Conservation (phyloP, 2,329 filamentous ascomycete genomes). For the Rhynchosporium secalis region DNA sequence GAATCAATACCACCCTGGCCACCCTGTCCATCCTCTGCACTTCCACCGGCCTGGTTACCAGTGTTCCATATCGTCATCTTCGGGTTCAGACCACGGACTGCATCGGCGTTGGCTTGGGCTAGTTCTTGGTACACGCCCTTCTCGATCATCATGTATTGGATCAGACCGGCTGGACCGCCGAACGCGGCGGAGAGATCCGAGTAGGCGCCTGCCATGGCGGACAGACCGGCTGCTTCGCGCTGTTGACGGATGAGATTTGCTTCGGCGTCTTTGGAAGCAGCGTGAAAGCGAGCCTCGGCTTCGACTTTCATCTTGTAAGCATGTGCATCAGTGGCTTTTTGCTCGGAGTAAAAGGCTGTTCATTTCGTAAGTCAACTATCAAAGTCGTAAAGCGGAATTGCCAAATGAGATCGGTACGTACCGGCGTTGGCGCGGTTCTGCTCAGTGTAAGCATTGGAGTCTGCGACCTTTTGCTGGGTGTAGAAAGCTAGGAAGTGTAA, state of each 20-base stretch:
- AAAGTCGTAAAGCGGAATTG: not conserved
- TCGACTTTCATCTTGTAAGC: conserved; percentile 48
- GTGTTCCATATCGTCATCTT: conserved; percentile 95
- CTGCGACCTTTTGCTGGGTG: conserved; percentile 35
- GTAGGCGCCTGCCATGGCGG: conserved; percentile 81
- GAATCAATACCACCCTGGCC: conserved; percentile 57
- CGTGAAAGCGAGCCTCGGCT: conserved; percentile 45
- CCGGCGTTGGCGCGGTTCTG: conserved; percentile 6
- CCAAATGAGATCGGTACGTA: not conserved
- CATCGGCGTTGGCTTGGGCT: conserved; percentile 74
- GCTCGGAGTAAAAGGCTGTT: conserved; percentile 45
- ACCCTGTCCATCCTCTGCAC: conserved; percentile 37
- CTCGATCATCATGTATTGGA: conserved; percentile 88
- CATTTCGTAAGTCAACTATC: not conserved
- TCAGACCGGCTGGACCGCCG: conserved; percentile 73
- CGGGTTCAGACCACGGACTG: conserved; percentile 74
- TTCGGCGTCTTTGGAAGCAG: conserved; percentile 51
- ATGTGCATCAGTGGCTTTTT: conserved; percentile 54
- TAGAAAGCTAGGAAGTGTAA: conserved; percentile 35
- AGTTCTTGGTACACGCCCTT: conserved; percentile 76
- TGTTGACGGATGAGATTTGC: conserved; percentile 60
- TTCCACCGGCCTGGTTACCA: conserved; percentile 48
- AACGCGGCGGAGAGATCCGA: conserved; percentile 68
- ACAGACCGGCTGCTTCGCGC: conserved; percentile 74
- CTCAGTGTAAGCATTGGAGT: conserved; percentile 3